Evolutionary conservation across 371 early-diverging fungal genomes (phyloP), one percentile per base, ranked within the genome.

Genomic region (Enterospora canceri): DNA sequence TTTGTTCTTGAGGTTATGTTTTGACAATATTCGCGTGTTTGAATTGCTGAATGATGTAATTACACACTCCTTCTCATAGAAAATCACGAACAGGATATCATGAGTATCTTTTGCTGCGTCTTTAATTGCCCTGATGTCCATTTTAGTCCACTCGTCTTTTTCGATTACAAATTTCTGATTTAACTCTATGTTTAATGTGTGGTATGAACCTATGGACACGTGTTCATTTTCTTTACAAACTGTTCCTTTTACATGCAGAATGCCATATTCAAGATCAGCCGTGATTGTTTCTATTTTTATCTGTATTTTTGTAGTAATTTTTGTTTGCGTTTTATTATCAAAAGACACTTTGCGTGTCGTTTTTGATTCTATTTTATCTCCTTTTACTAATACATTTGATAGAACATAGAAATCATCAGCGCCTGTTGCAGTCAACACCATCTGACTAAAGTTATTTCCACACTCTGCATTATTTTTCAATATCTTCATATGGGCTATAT

Each of bases 321-420:
- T 70, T 28, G 56, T 40, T 34, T 78, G 72, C 5, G 65, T 65
- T 58, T 75, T 76, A 24, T 55, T 55, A 34, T 76, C 76, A 24
- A 69, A 50, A 15, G 64, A 53, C 19, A 78, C 54, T 62, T 75
- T 80, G 35, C 80, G 58, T 16, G 63, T 59, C 16, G 80, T 78
- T 26, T 24, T 21, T 4, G 67, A 59, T 51, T 72, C 70, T 26
- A 80, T 65, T 34, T 19, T 67, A 57, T 80, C 80, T 21, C 66
- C 62, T 30, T 12, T 21, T 2, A 65, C 58, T 33, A 80, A 67
- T 21, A 80, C 66, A 34, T 64, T 48, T 54, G 70, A 67, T 24
- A 78, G 34, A 15, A 26, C 55, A 54, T 76, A 80, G n/a, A 78
- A 75, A 65, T 80, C 80, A 57, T 78, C 80, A 15, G 55, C 33